Evolutionary conservation across 768 basidiomycete species (phyloP).

Genomic region (Termitomyces sp.): DNA sequence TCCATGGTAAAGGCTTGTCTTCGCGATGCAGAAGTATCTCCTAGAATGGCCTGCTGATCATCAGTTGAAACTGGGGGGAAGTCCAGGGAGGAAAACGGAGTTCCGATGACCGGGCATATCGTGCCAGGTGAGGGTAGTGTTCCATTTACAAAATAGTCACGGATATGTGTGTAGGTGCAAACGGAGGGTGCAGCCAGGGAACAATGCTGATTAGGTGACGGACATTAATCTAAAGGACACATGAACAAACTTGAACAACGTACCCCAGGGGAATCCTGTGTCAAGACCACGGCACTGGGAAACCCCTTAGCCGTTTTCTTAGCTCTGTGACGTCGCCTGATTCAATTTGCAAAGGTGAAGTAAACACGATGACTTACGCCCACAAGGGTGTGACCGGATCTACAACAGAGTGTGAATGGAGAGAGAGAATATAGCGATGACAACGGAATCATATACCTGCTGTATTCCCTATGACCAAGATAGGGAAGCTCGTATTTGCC

Average conservation of each 20-base stretch:
- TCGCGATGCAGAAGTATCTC: background rate
- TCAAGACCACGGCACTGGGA: slow-evolving; percentile 35
- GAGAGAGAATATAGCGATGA: background rate
- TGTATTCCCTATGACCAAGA: slow-evolving; percentile 24
- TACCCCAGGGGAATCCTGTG: slow-evolving; percentile 40
- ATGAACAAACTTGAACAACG: background rate
- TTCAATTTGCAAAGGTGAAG: background rate
- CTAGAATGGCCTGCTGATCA: background rate
- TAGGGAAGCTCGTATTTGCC: slow-evolving; percentile 27
- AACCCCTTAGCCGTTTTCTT: slow-evolving; percentile 35
- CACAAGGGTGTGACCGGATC: slow-evolving; percentile 25
- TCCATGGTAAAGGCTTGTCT: background rate
- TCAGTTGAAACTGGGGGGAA: background rate
- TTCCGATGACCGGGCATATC: slow-evolving; percentile 30
- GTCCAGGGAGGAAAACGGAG: slow-evolving; percentile 20
- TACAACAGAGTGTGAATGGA: background rate
- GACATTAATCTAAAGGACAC: background rate
- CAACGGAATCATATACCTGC: slow-evolving; percentile 15
- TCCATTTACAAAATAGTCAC: slow-evolving; percentile 37
- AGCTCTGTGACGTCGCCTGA: slow-evolving; percentile 23
- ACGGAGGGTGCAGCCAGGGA: slow-evolving; percentile 21
- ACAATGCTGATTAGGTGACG: slow-evolving; percentile 17
- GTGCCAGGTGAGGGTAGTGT: slow-evolving; percentile 36
- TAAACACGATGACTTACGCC: slow-evolving; percentile 15
- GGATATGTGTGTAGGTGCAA: slow-evolving; percentile 26